Percentiles rank a stretch among this genome's conserved stretches.
These are phyloP conservation scores for Terana coerulea DNA, from an alignment of 768 basidiomycete species.

Conservation along the genomic window DNA sequence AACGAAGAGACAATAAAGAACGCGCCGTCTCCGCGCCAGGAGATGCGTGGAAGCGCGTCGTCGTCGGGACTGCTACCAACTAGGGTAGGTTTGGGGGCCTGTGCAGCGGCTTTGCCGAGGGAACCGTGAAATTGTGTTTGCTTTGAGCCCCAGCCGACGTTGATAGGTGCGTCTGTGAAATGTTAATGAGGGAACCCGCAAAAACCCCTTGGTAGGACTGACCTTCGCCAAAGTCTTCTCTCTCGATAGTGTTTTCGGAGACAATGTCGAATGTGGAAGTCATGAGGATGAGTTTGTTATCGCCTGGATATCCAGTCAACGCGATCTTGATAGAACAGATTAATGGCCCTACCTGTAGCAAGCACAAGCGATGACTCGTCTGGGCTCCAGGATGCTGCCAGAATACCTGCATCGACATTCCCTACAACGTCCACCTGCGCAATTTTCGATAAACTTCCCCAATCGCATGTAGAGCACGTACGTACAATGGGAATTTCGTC, in stretches of 20 bases:
- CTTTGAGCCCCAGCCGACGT: constrained; percentile 97
- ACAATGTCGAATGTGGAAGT: constrained; percentile 86
- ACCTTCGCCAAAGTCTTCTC: constrained; percentile 86
- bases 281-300: constrained; percentile 83
- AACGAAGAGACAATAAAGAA: constrained; percentile 84
- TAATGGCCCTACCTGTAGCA: constrained; percentile 75
- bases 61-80: constrained; percentile 66
- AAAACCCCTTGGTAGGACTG: constrained; percentile 6
- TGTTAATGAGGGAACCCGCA: not conserved
- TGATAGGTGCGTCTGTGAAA: constrained; percentile 77
- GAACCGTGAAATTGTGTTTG: constrained; percentile 98
- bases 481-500: constrained; percentile 44
- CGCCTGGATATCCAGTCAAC: constrained; percentile 40
- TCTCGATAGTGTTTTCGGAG: constrained; percentile 70
- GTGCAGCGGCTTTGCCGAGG: constrained; percentile 80
- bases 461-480: constrained; percentile 1
- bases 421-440: constrained; percentile 77
- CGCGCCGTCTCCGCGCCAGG: constrained; percentile 92
- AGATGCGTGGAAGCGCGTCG: constrained; percentile 65
- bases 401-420: constrained; percentile 79
- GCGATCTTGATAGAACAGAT: not conserved
- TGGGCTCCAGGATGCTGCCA: constrained; percentile 85
- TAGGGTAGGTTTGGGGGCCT: constrained; percentile 36
- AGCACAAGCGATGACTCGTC: constrained; percentile 86
- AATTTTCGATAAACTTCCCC: not conserved